A percentile compares a stretch with the other conserved stretches of the same genome.
Conservation (phyloP, 768 basidiomycete genomes). For the Tylopilus balloui region DNA sequence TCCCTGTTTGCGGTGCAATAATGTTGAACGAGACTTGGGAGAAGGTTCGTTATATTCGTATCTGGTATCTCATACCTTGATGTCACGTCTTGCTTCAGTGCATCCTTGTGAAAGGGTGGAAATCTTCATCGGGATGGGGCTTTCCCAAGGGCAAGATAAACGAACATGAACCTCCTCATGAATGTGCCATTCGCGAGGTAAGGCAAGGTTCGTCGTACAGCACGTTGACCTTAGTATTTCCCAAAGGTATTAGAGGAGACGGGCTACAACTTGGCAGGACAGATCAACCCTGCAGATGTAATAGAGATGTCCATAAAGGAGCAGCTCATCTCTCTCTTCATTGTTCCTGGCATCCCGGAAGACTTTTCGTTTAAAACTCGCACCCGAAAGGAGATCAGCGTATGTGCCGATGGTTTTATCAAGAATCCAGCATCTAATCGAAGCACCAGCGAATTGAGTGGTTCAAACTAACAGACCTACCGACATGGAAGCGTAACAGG, state of each 20-base stretch:
- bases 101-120: conserved; percentile 98
- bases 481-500: conserved; percentile 85
- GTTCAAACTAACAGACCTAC: conserved; percentile 86
- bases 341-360: conserved; percentile 86
- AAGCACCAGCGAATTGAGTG: conserved; percentile 87
- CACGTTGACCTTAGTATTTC: conserved; percentile 10
- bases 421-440: conserved; percentile 7
- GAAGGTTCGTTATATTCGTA: conserved; percentile 54
- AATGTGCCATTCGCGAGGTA: conserved; percentile 92
- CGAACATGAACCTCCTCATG: conserved; percentile 76
- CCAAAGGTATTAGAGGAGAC: conserved; percentile 94
- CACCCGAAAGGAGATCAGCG: conserved; percentile 97
- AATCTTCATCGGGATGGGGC: conserved; percentile 95
- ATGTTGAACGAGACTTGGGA: conserved; percentile 90
- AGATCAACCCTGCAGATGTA: conserved; percentile 60
- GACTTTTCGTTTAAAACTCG: conserved; percentile 86
- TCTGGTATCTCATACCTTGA: conserved; percentile 9
- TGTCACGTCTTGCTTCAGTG: conserved; percentile 48
- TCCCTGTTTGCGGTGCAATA: conserved; percentile 97
- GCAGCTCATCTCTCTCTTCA: conserved; percentile 86
- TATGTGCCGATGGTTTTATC: conserved; percentile 37
- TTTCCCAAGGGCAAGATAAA: conserved; percentile 99
- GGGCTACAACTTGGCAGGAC: conserved; percentile 79
- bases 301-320: conserved; percentile 87
- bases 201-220: conserved; percentile 16